These are phyloP conservation scores for Aegilops umbellulata DNA, from an alignment of 176 grass and related monocot genomes.

Conservation along the genomic window DNA sequence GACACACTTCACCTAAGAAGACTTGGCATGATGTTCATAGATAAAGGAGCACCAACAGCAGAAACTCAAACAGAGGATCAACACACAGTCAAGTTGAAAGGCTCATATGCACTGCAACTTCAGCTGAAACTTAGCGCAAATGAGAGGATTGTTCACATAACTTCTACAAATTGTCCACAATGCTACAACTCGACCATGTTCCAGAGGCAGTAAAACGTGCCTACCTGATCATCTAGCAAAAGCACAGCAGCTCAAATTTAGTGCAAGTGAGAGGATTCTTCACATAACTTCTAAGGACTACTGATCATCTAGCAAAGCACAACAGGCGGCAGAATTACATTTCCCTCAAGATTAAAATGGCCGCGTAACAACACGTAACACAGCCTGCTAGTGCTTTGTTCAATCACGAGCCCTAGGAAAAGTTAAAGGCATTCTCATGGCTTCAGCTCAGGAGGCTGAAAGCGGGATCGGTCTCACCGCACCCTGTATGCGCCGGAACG, in stretches of 20 bases:
- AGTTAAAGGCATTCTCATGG: background rate
- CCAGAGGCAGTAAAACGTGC: background rate
- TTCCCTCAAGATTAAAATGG: background rate
- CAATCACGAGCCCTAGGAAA: background rate
- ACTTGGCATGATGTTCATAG: background rate
- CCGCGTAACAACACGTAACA: background rate
- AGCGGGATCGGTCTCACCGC: constrained; percentile 75
- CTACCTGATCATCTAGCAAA: background rate
- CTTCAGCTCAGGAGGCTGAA: constrained; percentile 41
- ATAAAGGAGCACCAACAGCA: background rate
- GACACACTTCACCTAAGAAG: too few relatives aligned
- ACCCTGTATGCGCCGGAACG: constrained; percentile 66
- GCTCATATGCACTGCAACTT: background rate
- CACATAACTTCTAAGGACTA: background rate
- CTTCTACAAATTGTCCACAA: background rate
- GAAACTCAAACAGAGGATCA: background rate
- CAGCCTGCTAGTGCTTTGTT: background rate
- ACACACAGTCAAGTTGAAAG: background rate
- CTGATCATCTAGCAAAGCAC: background rate
- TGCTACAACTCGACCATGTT: background rate
- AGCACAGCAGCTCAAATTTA: background rate
- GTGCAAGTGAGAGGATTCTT: too few relatives aligned
- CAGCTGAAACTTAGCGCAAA: background rate
- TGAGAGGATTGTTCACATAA: background rate
- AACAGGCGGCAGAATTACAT: background rate